A percentile compares a stretch with the other conserved stretches of the same genome.
Evolutionary conservation across 345 rosid species (phyloP).

Genomic region (Bretschneidera sinensis): DNA sequence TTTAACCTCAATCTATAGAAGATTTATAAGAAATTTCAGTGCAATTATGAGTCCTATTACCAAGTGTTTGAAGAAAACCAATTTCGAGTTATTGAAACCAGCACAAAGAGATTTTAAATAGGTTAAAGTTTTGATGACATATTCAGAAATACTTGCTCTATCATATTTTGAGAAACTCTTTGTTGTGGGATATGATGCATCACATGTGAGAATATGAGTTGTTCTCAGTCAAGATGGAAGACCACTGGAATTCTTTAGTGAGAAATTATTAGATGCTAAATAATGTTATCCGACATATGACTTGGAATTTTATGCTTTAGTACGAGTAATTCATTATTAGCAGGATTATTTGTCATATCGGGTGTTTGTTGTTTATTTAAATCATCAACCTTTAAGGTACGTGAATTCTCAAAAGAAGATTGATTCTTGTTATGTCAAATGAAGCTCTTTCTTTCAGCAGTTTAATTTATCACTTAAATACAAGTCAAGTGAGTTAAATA

Average conservation of each 20-base stretch:
- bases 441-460: too few relatives aligned
- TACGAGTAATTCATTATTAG: not conserved
- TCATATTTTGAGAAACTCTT: not conserved
- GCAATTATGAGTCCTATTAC: not conserved
- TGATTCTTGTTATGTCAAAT: too few relatives aligned
- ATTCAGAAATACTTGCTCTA: too few relatives aligned
- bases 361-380: not conserved
- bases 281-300: too few relatives aligned
- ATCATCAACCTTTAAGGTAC: too few relatives aligned
- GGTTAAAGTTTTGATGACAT: not conserved
- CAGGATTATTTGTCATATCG: not conserved
- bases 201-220: not conserved
- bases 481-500: too few relatives aligned
- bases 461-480: too few relatives aligned
- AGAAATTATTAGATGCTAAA: not conserved
- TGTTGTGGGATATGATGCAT: not conserved
- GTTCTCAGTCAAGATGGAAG: not conserved
- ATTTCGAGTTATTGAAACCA: not conserved
- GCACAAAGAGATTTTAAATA: not conserved
- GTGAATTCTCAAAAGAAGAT: too few relatives aligned
- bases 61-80: not conserved
- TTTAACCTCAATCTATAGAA: not conserved
- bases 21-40: not conserved
- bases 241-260: constrained; percentile 5
- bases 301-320: too few relatives aligned